phyloP scores from a whole-genome alignment of 139 green algal species.

The Chlamydomonas asymmetrica region DNA sequence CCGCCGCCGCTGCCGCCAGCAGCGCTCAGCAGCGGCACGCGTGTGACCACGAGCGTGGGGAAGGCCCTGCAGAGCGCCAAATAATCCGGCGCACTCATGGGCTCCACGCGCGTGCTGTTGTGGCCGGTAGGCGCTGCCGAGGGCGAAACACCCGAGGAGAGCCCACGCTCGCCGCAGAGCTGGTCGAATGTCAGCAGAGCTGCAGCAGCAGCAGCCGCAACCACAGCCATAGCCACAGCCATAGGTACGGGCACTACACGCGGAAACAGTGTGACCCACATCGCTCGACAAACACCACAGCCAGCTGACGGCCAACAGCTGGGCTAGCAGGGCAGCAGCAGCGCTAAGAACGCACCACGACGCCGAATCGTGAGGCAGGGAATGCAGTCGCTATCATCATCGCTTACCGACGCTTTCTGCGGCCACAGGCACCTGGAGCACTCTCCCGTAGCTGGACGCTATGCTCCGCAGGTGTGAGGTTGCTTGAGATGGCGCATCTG shows the following conservation, averaged over 20 bases:
- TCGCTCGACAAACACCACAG: not conserved
- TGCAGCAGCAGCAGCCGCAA: not conserved
- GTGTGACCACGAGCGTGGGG: constrained; percentile 62
- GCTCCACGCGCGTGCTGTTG: constrained; percentile 28
- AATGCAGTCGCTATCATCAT: too few relatives aligned
- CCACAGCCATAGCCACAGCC: too few relatives aligned
- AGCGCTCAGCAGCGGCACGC: constrained; percentile 66
- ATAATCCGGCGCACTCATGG: constrained; percentile 77
- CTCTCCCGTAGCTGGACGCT: too few relatives aligned
- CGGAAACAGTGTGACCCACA: not conserved
- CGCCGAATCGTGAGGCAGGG: not conserved
- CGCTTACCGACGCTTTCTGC: too few relatives aligned
- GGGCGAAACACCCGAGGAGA: not conserved
- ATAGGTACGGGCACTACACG: not conserved
- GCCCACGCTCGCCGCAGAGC: constrained; percentile 64
- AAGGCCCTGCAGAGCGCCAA: constrained; percentile 61
- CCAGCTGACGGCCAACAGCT: not conserved
- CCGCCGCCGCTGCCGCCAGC: too few relatives aligned
- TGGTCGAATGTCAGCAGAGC: constrained; percentile 78
- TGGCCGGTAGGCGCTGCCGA: too few relatives aligned
- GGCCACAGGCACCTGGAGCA: too few relatives aligned
- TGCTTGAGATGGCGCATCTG: too few relatives aligned
- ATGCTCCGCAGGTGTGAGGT: too few relatives aligned
- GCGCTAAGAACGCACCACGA: not conserved
- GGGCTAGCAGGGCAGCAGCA: not conserved